Percentiles rank a stretch among this genome's conserved stretches.
These are phyloP conservation scores for Oryza officinalis DNA, from an alignment of 176 grass and related monocot species.

Conservation along the genomic window DNA sequence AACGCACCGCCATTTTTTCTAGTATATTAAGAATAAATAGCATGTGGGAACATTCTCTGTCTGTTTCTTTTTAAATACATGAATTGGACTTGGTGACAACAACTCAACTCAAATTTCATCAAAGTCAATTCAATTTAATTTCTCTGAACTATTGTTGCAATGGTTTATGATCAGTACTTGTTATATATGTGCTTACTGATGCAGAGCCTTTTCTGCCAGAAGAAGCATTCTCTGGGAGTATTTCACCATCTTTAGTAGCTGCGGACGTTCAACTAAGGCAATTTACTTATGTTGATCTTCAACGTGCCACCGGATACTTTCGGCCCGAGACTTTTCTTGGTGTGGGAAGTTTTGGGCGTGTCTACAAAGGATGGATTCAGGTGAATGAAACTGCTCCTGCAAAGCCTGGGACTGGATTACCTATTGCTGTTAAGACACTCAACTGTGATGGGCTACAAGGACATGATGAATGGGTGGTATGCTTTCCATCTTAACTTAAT, in stretches of 20 bases:
- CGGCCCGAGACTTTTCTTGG: constrained; percentile 69
- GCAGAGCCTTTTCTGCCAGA: constrained; percentile 50
- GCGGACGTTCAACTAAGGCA: constrained; percentile 57
- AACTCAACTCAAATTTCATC: background rate
- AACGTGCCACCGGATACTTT: constrained; percentile 68
- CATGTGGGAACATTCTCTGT: background rate
- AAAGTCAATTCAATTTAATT: background rate
- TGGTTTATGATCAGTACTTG: background rate
- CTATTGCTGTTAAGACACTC: constrained; percentile 78
- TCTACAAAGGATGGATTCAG: constrained; percentile 74
- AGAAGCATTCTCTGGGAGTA: constrained; percentile 51
- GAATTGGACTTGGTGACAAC: background rate
- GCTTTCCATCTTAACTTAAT: background rate
- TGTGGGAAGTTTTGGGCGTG: constrained; percentile 75
- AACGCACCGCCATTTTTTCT: no score
- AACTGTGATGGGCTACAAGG: constrained; percentile 76
- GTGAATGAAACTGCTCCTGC: constrained; percentile 59
- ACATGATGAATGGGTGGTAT: constrained; percentile 86
- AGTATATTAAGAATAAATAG: background rate
- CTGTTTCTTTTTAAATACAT: background rate
- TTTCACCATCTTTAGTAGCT: constrained; percentile 48
- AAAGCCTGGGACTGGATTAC: constrained; percentile 60
- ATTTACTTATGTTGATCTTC: constrained; percentile 67
- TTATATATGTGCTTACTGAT: background rate
- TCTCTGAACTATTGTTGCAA: background rate